These are phyloP conservation scores for Xylaria sp. DNA, from an alignment of 2,329 filamentous ascomycete species.

Conservation along the genomic window DNA sequence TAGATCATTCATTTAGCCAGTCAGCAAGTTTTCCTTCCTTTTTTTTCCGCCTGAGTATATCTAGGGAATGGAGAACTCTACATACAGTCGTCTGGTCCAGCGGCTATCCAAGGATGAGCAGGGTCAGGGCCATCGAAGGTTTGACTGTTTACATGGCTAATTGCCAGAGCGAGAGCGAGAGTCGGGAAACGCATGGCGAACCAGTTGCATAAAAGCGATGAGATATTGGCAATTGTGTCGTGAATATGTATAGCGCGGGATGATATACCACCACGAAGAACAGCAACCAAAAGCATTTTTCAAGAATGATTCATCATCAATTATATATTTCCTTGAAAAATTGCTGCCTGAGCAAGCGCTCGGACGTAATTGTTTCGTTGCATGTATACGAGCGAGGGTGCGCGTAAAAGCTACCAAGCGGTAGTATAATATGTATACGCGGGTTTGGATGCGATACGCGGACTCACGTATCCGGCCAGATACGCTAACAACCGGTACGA, in stretches of 20 bases:
- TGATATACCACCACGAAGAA: background rate
- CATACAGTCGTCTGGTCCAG: slow-evolving; percentile 6
- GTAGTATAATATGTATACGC: background rate
- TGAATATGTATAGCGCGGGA: background rate
- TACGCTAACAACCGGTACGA: background rate
- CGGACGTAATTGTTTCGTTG: background rate
- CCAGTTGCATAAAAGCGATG: background rate
- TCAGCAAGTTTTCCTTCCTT: no score
- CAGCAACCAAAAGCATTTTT: background rate
- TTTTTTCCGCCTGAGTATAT: no score
- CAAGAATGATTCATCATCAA: background rate
- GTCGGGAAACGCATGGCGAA: background rate
- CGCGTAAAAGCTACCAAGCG: no score
- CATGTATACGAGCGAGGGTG: background rate
- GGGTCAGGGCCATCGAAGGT: background rate
- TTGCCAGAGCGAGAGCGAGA: background rate
- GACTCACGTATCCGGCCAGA: background rate
- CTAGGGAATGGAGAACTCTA: background rate
- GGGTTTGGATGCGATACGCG: background rate
- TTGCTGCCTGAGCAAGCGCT: background rate
- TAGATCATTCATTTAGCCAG: no score
- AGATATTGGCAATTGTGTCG: background rate
- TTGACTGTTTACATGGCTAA: slow-evolving; percentile 3
- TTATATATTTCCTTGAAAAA: background rate
- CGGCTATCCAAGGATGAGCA: slow-evolving; percentile 4